Evolutionary conservation across 148 eudicot species (phyloP).

Genomic region (Limonium bicolor): DNA sequence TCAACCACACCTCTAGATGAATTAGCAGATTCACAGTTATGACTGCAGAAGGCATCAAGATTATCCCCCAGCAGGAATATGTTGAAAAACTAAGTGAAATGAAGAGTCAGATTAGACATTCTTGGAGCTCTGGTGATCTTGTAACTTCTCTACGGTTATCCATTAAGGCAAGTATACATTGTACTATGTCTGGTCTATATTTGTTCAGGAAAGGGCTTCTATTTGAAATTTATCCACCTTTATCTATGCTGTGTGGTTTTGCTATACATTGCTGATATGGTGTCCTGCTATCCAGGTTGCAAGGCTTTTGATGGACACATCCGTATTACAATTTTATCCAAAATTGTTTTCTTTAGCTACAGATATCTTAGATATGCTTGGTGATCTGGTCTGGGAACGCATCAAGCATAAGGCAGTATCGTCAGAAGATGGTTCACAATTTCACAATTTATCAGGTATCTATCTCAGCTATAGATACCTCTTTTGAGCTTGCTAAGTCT

Average conservation of each 20-base stretch:
- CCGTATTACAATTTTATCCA: slow-evolving; percentile 62
- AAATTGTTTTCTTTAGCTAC: slow-evolving; percentile 57
- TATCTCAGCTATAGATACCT: slow-evolving; percentile 7
- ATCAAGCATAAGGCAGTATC: slow-evolving; percentile 52
- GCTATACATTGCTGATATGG: not conserved
- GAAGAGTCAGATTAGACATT: slow-evolving; percentile 37
- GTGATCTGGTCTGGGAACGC: slow-evolving; percentile 68
- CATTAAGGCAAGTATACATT: slow-evolving; percentile 62
- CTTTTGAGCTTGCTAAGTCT: too few species aligned
- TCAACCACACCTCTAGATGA: slow-evolving; percentile 35
- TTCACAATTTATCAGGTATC: slow-evolving; percentile 39
- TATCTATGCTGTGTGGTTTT: not conserved
- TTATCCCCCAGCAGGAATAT: slow-evolving; percentile 46
- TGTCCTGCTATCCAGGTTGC: slow-evolving; percentile 80
- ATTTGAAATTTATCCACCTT: not conserved
- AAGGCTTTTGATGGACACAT: slow-evolving; percentile 53
- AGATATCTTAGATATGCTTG: slow-evolving; percentile 65
- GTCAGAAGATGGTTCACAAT: slow-evolving; percentile 29
- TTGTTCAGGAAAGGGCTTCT: too few species aligned
- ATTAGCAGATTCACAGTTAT: slow-evolving; percentile 31
- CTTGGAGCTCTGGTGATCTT: slow-evolving; percentile 54
- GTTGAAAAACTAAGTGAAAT: slow-evolving; percentile 35
- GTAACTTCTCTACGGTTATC: slow-evolving; percentile 55
- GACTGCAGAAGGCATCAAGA: slow-evolving; percentile 26
- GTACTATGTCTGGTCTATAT: too few species aligned